Conservation (phyloP, 306 rosid genomes). For the Cucurbita pepo region DNA sequence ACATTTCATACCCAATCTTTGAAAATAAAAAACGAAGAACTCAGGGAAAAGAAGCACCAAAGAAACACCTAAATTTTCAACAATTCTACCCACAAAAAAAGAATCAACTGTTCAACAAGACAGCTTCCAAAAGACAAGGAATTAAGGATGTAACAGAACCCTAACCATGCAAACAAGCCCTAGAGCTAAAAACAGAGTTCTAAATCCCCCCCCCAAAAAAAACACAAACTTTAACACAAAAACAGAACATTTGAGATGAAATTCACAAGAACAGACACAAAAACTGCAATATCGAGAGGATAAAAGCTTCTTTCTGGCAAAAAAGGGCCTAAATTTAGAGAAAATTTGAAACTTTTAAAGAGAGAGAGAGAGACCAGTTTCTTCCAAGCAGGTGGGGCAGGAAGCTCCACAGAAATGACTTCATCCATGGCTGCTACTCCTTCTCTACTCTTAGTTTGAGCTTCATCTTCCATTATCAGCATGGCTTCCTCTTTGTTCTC, state of each 20-base stretch:
- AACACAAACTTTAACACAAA: neutral
- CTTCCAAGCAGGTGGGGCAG: conserved; percentile 89
- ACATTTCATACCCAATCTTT: neutral
- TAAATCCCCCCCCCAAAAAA: neutral
- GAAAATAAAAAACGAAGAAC: neutral
- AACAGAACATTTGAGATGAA: neutral
- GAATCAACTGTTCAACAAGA: neutral
- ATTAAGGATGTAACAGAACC: neutral
- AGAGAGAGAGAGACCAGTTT: conserved; percentile 50
- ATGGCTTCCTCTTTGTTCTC: neutral
- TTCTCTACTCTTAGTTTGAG: conserved; percentile 11
- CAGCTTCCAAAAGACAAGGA: neutral
- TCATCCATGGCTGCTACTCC: conserved; percentile 28
- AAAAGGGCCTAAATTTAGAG: neutral
- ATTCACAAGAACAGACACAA: conserved; percentile 1
- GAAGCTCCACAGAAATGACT: conserved; percentile 54
- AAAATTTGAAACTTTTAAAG: neutral
- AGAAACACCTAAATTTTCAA: neutral
- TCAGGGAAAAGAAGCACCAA: neutral
- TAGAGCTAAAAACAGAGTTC: neutral
- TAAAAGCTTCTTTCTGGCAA: neutral
- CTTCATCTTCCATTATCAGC: neutral
- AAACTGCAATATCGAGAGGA: neutral
- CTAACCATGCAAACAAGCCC: neutral
- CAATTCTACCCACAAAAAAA: neutral